Percentiles rank a stretch among this genome's conserved stretches.
These are phyloP conservation scores for Helicostylum pulchrum DNA, from an alignment of 192 early-diverging fungal species.

Conservation along the genomic window DNA sequence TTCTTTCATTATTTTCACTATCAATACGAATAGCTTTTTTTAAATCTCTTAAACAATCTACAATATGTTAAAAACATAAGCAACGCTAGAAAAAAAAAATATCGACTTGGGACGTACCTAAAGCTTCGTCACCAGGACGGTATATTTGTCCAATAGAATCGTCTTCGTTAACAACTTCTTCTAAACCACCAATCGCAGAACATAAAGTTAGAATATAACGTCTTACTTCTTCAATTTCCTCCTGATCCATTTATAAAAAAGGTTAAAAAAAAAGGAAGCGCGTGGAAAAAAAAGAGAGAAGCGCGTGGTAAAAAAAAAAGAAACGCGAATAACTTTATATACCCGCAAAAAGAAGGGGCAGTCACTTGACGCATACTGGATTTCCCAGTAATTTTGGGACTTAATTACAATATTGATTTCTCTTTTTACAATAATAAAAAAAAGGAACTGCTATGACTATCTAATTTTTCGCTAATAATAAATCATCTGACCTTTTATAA, in stretches of 20 bases:
- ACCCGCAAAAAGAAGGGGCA: too few relatives aligned
- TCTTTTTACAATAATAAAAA: too few relatives aligned
- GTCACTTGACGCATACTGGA: too few relatives aligned
- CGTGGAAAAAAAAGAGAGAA: too few relatives aligned
- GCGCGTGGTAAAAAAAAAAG: too few relatives aligned
- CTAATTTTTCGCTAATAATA: too few relatives aligned
- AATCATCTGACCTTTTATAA: too few relatives aligned
- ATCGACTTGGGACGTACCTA: slow-evolving; percentile 45
- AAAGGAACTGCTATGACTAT: too few relatives aligned
- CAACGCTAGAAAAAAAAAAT: not conserved
- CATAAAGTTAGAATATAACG: slow-evolving; percentile 66
- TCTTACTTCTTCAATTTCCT: slow-evolving; percentile 1
- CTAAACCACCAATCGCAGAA: slow-evolving; percentile 76
- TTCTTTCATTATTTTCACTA: slow-evolving; percentile 57
- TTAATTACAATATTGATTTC: too few relatives aligned
- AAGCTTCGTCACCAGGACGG: slow-evolving; percentile 77
- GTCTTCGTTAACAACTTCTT: slow-evolving; percentile 44
- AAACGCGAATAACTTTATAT: too few relatives aligned
- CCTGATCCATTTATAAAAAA: slow-evolving; percentile 3
- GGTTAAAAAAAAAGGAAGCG: not conserved
- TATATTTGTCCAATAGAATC: slow-evolving; percentile 52
- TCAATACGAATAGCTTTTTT: slow-evolving; percentile 81
- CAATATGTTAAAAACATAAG: not conserved
- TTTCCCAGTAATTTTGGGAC: too few relatives aligned
- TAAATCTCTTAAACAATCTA: slow-evolving; percentile 83